These are phyloP conservation scores for Apiotrichum brassicae DNA, from an alignment of 1,284 basidiomycete species.

Conservation along the genomic window DNA sequence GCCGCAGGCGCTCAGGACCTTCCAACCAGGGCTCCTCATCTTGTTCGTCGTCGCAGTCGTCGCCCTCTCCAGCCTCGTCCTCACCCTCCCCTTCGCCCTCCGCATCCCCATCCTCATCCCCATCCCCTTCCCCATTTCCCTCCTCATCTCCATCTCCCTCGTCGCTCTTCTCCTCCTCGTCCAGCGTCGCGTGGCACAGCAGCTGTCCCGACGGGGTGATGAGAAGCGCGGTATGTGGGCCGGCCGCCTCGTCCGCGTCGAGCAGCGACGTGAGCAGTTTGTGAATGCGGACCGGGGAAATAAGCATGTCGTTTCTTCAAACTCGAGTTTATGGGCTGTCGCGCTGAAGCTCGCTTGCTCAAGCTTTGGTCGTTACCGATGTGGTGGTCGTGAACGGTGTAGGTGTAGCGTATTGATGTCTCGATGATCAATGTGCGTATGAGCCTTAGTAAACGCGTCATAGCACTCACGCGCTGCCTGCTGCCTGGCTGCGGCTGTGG, in stretches of 20 bases:
- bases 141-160: constrained; percentile 5
- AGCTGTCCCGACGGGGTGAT: constrained; percentile 30
- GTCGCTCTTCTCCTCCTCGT: constrained; percentile 10
- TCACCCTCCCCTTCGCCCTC: constrained; percentile 2
- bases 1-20: constrained; percentile 30
- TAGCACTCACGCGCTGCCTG: too few species aligned
- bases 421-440: too few species aligned
- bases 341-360: too few species aligned
- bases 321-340: too few species aligned
- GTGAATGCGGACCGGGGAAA: constrained; percentile 15
- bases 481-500: too few species aligned
- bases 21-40: constrained; percentile 31
- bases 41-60: constrained; percentile 3
- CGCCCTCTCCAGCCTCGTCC: constrained; percentile 1
- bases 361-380: too few species aligned
- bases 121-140: constrained; percentile 1
- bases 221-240: constrained; percentile 29
- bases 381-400: too few species aligned
- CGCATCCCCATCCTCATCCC: constrained; percentile 10
- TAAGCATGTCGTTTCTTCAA: constrained; percentile 18
- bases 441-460: too few species aligned
- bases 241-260: constrained; percentile 6
- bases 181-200: constrained; percentile 16
- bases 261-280: constrained; percentile 11
- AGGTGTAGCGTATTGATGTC: too few species aligned